phyloP scores from a whole-genome alignment of 345 rosid genomes.

The Conringia planisiliqua region DNA sequence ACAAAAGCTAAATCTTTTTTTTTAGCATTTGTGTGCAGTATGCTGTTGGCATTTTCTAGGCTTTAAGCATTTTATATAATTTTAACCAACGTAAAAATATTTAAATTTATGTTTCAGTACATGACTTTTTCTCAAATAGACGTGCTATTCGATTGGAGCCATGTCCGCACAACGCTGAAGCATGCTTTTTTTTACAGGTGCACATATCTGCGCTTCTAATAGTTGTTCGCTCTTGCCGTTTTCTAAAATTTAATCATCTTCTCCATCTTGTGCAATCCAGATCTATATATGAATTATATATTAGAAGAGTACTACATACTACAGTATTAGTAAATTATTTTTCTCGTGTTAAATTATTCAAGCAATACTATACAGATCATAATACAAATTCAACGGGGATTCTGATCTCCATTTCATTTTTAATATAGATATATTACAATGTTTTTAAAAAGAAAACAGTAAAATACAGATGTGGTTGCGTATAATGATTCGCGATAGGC shows the following conservation, averaged over 20 bases:
- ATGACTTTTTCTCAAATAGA: constrained; percentile 11
- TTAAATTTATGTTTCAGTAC: neutral
- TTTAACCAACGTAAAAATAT: neutral
- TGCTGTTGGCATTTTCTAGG: constrained; percentile 1
- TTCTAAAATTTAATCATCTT: neutral
- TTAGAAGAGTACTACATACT: neutral
- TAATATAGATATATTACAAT: neutral
- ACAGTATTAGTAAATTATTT: neutral
- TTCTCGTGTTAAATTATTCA: neutral
- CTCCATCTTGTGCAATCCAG: neutral
- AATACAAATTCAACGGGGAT: neutral
- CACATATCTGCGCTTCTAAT: constrained; percentile 5
- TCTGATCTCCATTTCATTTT: neutral
- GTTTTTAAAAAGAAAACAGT: neutral
- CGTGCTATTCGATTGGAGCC: constrained; percentile 19
- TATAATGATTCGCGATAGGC: neutral
- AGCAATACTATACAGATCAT: neutral
- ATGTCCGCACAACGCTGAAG: constrained; percentile 6
- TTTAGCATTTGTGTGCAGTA: neutral
- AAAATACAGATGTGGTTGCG: neutral
- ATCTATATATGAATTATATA: neutral
- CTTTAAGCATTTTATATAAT: neutral
- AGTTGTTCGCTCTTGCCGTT: neutral
- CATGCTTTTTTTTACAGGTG: constrained; percentile 8
- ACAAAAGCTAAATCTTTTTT: neutral